phyloP scores from a whole-genome alignment of 1,284 basidiomycete genomes.

The Austroboletus niveus region DNA sequence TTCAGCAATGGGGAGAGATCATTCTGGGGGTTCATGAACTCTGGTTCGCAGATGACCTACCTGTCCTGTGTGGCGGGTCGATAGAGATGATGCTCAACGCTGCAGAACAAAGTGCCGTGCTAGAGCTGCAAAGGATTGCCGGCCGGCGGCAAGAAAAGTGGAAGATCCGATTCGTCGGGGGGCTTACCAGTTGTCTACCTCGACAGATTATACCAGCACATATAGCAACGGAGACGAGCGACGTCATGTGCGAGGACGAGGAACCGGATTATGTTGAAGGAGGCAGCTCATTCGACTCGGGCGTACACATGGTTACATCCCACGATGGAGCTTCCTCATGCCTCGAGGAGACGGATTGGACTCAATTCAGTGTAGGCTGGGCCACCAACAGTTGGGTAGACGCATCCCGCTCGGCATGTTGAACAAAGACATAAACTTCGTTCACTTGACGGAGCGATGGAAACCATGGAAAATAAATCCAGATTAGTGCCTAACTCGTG shows the following conservation, averaged over 20 bases:
- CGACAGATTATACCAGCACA: background rate
- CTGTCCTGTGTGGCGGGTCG: conserved; percentile 67
- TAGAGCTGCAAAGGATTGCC: conserved; percentile 17
- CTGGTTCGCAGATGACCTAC: conserved; percentile 64
- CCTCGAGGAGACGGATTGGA: conserved; percentile 16
- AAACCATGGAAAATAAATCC: background rate
- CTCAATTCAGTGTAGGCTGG: conserved; percentile 13
- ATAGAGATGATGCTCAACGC: conserved; percentile 55
- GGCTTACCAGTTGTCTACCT: conserved; percentile 2
- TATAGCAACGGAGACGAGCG: conserved; percentile 9
- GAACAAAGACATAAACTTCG: background rate
- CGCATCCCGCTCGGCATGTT: background rate
- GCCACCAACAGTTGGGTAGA: conserved; percentile 1
- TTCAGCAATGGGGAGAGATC: conserved; percentile 51
- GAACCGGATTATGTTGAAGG: conserved; percentile 12
- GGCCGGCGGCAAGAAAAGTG: conserved; percentile 28
- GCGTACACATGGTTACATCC: conserved; percentile 18
- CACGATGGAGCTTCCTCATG: conserved; percentile 6
- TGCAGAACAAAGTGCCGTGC: conserved; percentile 40
- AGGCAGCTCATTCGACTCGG: conserved; percentile 29
- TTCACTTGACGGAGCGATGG: background rate
- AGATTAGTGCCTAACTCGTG: conserved; percentile 25
- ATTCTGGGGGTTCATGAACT: conserved; percentile 60
- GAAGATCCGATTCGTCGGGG: conserved; percentile 24
- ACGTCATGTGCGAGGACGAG: conserved; percentile 17